Percentiles rank a stretch among this genome's conserved stretches.
Conservation (phyloP, 345 rosid genomes). For the Conringia planisiliqua region DNA sequence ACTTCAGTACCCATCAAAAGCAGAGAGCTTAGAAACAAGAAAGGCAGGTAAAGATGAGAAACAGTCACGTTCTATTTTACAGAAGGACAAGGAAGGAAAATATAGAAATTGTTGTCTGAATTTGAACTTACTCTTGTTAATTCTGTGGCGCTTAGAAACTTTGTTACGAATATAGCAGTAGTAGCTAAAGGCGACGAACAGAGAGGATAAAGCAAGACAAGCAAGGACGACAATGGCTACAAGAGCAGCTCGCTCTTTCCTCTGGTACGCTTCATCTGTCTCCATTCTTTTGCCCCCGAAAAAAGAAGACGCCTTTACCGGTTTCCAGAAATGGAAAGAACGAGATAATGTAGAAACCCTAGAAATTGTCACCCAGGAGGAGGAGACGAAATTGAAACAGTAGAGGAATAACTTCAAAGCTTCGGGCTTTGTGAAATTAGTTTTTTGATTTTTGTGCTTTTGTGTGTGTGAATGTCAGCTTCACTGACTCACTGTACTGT, state of each 20-base stretch:
- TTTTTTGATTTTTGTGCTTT: background rate
- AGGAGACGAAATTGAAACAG: constrained; percentile 10
- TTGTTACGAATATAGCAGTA: constrained; percentile 89
- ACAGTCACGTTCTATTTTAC: background rate
- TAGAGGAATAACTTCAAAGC: constrained; percentile 14
- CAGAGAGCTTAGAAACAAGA: background rate
- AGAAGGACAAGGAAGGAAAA: background rate
- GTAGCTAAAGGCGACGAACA: constrained; percentile 84
- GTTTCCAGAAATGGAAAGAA: constrained; percentile 19
- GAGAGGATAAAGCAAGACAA: constrained; percentile 62
- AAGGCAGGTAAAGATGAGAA: constrained; percentile 6
- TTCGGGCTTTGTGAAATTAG: constrained; percentile 19
- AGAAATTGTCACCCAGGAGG: constrained; percentile 20
- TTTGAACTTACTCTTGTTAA: constrained; percentile 41
- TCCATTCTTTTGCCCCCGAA: constrained; percentile 30
- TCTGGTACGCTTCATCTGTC: constrained; percentile 42
- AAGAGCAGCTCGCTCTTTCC: constrained; percentile 59
- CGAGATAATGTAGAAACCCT: constrained; percentile 27
- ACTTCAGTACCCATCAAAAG: background rate
- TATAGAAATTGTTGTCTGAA: background rate
- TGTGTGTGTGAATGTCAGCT: constrained; percentile 26
- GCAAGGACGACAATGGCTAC: constrained; percentile 77
- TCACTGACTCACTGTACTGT: constrained; percentile 23
- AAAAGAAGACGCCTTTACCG: background rate
- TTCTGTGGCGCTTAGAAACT: constrained; percentile 57